Evolutionary conservation across 257 asterid genomes (phyloP).

Genomic region (Catharanthus roseus): DNA sequence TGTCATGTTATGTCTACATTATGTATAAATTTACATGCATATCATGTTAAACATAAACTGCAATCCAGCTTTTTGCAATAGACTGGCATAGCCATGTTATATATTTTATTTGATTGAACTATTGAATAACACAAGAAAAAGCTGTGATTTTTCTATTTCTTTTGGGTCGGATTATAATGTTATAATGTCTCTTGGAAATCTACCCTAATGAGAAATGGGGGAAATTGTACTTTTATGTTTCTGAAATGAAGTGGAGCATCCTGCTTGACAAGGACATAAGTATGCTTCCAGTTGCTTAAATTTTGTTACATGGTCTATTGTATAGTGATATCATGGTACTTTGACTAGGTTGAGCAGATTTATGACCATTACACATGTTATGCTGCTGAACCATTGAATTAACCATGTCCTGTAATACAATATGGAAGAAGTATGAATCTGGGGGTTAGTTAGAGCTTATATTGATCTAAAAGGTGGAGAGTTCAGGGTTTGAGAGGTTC

Average conservation of each 20-base stretch:
- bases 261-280: neutral
- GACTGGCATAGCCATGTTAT: neutral
- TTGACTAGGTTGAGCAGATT: neutral
- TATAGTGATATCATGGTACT: neutral
- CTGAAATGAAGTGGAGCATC: neutral
- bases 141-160: neutral
- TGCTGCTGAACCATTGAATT: neutral
- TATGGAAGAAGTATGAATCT: neutral
- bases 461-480: neutral
- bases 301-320: neutral
- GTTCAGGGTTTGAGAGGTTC: neutral
- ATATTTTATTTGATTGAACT: neutral
- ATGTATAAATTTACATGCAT: neutral
- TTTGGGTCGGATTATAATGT: neutral
- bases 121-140: neutral
- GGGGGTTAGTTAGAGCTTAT: neutral
- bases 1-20: neutral
- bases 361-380: neutral
- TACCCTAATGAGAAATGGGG: neutral
- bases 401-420: neutral
- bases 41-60: neutral
- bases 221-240: neutral
- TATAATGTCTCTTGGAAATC: neutral
- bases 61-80: neutral
- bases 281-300: constrained; percentile 6